A percentile compares a stretch with the other conserved stretches of the same genome.
Conservation (phyloP, 2,329 filamentous ascomycete species). For the Diplodia intermedia region DNA sequence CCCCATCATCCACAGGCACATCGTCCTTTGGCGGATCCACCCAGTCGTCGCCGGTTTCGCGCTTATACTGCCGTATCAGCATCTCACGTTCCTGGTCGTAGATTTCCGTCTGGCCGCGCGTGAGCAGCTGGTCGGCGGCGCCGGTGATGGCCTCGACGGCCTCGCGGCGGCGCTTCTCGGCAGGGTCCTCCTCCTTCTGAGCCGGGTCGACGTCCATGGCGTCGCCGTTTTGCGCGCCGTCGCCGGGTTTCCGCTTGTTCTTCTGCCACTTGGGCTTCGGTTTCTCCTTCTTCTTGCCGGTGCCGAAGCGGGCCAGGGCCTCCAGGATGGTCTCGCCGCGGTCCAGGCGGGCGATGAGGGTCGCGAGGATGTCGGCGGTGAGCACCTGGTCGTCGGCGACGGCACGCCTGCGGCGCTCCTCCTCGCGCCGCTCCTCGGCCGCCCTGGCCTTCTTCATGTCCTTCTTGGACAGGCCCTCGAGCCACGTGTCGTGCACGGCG, state of each 20-base stretch:
- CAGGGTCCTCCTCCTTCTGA: slow-evolving; percentile 64
- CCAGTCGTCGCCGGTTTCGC: slow-evolving; percentile 90
- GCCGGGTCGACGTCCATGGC: slow-evolving; percentile 73
- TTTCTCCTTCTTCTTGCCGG: slow-evolving; percentile 57
- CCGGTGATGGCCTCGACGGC: slow-evolving; percentile 85
- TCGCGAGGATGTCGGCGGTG: slow-evolving; percentile 74
- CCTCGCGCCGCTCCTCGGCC: slow-evolving; percentile 84
- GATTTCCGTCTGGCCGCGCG: slow-evolving; percentile 83
- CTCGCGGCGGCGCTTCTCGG: slow-evolving; percentile 72
- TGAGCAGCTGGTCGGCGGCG: slow-evolving; percentile 85
- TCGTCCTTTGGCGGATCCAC: slow-evolving; percentile 56
- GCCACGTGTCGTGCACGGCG: slow-evolving; percentile 88
- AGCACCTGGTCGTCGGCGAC: slow-evolving; percentile 76
- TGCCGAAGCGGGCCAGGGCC: slow-evolving; percentile 81
- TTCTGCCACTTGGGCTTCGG: slow-evolving; percentile 70
- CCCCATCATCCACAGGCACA: slow-evolving; percentile 38
- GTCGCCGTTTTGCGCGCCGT: slow-evolving; percentile 47
- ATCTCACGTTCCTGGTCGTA: slow-evolving; percentile 89
- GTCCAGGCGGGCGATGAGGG: slow-evolving; percentile 76
- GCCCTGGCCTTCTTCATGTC: slow-evolving; percentile 88
- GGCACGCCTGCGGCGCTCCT: slow-evolving; percentile 73
- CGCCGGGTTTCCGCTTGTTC: slow-evolving; percentile 54
- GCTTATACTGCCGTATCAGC: slow-evolving; percentile 80
- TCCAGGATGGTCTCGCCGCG: slow-evolving; percentile 86
- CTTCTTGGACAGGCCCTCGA: slow-evolving; percentile 91